Conservation (phyloP, 108 stramenopile genomes). For the Discostella stelligeroides region DNA sequence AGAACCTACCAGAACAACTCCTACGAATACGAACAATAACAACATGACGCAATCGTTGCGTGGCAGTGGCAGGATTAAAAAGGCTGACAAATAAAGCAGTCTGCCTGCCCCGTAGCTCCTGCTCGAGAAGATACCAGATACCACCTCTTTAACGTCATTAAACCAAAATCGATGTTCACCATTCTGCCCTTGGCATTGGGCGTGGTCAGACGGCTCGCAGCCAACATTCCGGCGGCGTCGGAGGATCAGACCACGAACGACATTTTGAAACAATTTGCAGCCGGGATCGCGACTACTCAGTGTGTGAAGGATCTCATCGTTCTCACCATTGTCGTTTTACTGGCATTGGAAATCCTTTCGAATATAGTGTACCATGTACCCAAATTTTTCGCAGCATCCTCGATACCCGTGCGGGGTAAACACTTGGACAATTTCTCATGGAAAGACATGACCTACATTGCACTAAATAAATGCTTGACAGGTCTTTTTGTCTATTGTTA, state of each 20-base stretch:
- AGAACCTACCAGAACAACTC: no score
- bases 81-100: no score
- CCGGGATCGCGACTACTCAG: slow-evolving; percentile 15
- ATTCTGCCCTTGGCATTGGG: slow-evolving; percentile 3
- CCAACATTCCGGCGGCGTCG: slow-evolving; percentile 25
- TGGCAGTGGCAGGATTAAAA: no score
- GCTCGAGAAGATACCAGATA: no score
- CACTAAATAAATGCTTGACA: slow-evolving; percentile 74
- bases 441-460: slow-evolving; percentile 69
- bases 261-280: slow-evolving; percentile 2
- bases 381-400: slow-evolving; percentile 16
- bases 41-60: no score
- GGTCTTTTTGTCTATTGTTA: slow-evolving; percentile 82
- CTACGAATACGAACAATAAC: no score
- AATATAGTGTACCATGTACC: slow-evolving; percentile 33
- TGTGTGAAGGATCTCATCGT: slow-evolving; percentile 28
- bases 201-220: slow-evolving; percentile 28
- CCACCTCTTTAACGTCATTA: no score
- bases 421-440: slow-evolving; percentile 75
- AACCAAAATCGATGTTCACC: no score
- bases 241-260: slow-evolving; percentile 6
- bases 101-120: no score
- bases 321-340: slow-evolving; percentile 27
- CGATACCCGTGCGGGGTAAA: slow-evolving; percentile 85
- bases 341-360: slow-evolving; percentile 31